Percentiles rank a stretch among this genome's conserved stretches.
phyloP scores from a whole-genome alignment of 306 rosid genomes.

The Nissolia schottii region DNA sequence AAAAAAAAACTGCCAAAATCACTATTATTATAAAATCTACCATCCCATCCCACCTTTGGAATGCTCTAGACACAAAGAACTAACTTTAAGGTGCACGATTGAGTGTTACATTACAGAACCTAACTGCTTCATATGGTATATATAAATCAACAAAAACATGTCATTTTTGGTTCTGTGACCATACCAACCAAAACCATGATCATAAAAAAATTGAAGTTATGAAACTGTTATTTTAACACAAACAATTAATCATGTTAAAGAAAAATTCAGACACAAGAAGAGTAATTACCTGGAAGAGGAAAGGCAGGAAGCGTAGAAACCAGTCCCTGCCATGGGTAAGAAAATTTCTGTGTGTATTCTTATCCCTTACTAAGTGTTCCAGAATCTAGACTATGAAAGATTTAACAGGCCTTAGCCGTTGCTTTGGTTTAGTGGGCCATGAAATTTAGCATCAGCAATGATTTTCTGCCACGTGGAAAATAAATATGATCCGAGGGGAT shows the following conservation, averaged over 20 bases:
- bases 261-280: neutral
- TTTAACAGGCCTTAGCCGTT: slow-evolving; percentile 19
- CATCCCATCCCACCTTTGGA: neutral
- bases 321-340: slow-evolving; percentile 62
- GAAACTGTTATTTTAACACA: neutral
- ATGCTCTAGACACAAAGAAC: neutral
- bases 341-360: neutral
- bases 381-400: neutral
- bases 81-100: neutral
- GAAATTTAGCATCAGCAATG: slow-evolving; percentile 60
- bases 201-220: neutral
- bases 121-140: neutral
- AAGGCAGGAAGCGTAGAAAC: slow-evolving; percentile 42
- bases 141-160: neutral
- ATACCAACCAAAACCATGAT: neutral
- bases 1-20: neutral
- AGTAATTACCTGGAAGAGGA: slow-evolving; percentile 52
- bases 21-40: neutral
- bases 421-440: slow-evolving; percentile 35
- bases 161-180: neutral
- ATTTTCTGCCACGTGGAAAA: slow-evolving; percentile 50
- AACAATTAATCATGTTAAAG: neutral
- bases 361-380: neutral
- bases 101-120: neutral
- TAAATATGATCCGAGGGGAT: slow-evolving; percentile 13